Conservation (phyloP, 345 rosid genomes). For the Gossypium longicalyx region DNA sequence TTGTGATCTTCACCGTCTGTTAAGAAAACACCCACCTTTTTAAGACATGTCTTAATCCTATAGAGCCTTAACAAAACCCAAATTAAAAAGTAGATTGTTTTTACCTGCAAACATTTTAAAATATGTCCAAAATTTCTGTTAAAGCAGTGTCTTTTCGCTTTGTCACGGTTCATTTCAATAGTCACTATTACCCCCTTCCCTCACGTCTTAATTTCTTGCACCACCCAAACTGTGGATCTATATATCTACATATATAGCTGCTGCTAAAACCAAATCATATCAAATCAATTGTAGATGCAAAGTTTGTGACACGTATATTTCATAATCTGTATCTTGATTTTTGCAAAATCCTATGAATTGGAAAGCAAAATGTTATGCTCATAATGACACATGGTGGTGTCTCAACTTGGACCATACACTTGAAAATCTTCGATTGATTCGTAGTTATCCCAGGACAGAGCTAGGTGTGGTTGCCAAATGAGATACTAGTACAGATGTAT, state of each 20-base stretch:
- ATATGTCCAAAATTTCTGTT: background rate
- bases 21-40: background rate
- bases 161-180: background rate
- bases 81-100: background rate
- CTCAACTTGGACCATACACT: background rate
- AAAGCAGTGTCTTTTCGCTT: background rate
- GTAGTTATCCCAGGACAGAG: constrained; percentile 11
- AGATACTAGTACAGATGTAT: constrained; percentile 6
- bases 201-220: background rate
- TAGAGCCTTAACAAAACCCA: background rate
- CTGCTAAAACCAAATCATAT: background rate
- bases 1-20: constrained; percentile 13
- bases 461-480: constrained; percentile 1
- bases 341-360: background rate
- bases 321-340: background rate
- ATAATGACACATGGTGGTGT: constrained; percentile 9
- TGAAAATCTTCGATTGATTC: constrained; percentile 13
- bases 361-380: background rate
- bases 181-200: background rate
- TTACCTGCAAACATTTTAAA: background rate
- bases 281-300: background rate
- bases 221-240: background rate
- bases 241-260: background rate
- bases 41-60: background rate
- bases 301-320: background rate